phyloP scores from a whole-genome alignment of 768 basidiomycete genomes.

The Mycena alexandri region DNA sequence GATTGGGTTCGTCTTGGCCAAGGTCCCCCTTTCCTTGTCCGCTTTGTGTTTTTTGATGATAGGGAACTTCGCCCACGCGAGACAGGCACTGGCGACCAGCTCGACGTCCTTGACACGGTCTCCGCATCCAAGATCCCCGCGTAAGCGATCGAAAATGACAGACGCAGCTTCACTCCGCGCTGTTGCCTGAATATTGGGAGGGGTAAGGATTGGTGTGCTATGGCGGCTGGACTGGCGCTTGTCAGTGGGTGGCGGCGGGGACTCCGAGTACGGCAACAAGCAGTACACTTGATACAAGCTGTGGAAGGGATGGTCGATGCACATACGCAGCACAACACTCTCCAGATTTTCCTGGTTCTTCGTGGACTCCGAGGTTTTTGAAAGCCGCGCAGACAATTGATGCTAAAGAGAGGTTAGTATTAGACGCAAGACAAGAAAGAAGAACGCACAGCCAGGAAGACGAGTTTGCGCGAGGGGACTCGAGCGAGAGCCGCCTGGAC shows the following conservation, averaged over 20 bases:
- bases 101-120: conserved; percentile 67
- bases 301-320: conserved; percentile 94
- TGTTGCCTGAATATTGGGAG: conserved; percentile 29
- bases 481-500: conserved; percentile 62
- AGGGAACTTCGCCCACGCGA: conserved; percentile 79
- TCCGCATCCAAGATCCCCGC: conserved; percentile 51
- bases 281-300: conserved; percentile 91
- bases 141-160: conserved; percentile 69
- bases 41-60: conserved; percentile 54
- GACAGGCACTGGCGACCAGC: conserved; percentile 70
- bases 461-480: conserved; percentile 89
- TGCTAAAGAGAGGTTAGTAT: conserved; percentile 56
- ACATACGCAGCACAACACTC: conserved; percentile 78
- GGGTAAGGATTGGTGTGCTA: conserved; percentile 43
- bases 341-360: conserved; percentile 73
- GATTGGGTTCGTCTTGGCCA: conserved; percentile 50
- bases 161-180: conserved; percentile 77
- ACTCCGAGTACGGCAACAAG: conserved; percentile 56
- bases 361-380: conserved; percentile 51
- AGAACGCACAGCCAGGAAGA: conserved; percentile 78
- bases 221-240: conserved; percentile 64
- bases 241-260: conserved; percentile 19
- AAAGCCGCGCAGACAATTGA: conserved; percentile 92
- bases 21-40: conserved; percentile 29
- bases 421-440: neutral